Conservation (phyloP, 257 asterid genomes). For the Asclepias syriaca region DNA sequence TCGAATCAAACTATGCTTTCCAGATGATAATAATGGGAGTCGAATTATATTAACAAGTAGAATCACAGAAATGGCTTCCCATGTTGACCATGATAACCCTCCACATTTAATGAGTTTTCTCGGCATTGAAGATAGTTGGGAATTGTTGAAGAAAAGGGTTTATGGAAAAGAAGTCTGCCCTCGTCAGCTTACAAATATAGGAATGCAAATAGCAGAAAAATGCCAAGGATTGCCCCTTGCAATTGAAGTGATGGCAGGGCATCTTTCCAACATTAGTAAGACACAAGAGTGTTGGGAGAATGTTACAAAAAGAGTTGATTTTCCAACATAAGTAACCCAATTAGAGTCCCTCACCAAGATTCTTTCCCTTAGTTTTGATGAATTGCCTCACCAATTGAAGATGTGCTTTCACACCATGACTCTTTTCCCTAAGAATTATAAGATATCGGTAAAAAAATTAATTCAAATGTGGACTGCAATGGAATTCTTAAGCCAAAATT, state of each 20-base stretch:
- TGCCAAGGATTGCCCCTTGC: background rate
- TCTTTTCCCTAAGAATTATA: too few relatives aligned
- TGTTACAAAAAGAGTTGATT: background rate
- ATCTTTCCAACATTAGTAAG: too few relatives aligned
- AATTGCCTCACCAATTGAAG: too few relatives aligned
- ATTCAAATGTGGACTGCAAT: too few relatives aligned
- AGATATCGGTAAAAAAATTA: too few relatives aligned
- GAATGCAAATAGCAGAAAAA: background rate
- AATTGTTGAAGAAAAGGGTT: background rate
- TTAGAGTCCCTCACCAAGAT: background rate
- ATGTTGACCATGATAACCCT: background rate
- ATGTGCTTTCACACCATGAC: too few relatives aligned
- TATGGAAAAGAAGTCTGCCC: background rate
- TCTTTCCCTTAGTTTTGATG: too few relatives aligned
- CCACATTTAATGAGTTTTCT: background rate
- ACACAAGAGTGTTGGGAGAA: background rate
- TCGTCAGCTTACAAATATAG: background rate
- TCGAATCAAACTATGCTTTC: background rate
- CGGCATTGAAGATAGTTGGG: background rate
- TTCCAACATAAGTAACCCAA: background rate
- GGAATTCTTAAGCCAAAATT: too few relatives aligned
- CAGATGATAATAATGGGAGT: background rate
- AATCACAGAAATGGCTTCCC: background rate
- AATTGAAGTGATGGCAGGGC: background rate
- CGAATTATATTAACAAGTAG: background rate